phyloP scores from a whole-genome alignment of 2,329 filamentous ascomycete species.

The Trichophyton simii region DNA sequence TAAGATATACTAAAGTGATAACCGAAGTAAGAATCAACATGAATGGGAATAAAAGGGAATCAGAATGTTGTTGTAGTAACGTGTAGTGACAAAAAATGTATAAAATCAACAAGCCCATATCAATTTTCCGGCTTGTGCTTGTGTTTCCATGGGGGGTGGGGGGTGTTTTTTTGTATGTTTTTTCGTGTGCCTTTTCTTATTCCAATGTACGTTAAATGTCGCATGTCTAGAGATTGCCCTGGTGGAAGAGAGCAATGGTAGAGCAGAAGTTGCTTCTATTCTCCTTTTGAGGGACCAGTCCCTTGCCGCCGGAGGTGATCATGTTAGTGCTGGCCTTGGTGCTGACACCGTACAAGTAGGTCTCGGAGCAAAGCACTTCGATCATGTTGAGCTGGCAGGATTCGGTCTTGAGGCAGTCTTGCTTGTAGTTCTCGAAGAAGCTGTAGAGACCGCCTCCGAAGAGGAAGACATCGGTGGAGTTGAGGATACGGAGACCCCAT shows the following conservation, averaged over 20 bases:
- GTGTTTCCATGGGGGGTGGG: neutral
- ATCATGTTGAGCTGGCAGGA: constrained; percentile 71
- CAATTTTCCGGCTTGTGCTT: neutral
- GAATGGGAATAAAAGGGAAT: too few relatives aligned
- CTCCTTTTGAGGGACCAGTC: constrained; percentile 27
- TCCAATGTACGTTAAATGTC: neutral
- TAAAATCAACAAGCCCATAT: neutral
- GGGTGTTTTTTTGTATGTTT: neutral
- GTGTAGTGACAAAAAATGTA: too few relatives aligned
- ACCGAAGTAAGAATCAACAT: too few relatives aligned
- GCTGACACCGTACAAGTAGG: constrained; percentile 53
- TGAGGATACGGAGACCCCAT: constrained; percentile 60
- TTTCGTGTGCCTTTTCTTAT: too few relatives aligned
- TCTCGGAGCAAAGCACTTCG: constrained; percentile 50
- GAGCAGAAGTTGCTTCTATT: constrained; percentile 34
- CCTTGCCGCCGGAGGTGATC: constrained; percentile 40
- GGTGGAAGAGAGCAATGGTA: constrained; percentile 34
- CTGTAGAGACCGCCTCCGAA: constrained; percentile 67
- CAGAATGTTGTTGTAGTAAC: too few relatives aligned
- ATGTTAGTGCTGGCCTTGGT: constrained; percentile 67
- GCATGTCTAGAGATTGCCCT: constrained; percentile 11
- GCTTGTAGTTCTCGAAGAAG: constrained; percentile 72
- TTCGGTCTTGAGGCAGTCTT: constrained; percentile 54
- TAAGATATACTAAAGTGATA: too few relatives aligned
- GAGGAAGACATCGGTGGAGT: constrained; percentile 54